A percentile compares a stretch with the other conserved stretches of the same genome.
Conservation (phyloP, 306 rosid species). For the Lupinus albus region DNA sequence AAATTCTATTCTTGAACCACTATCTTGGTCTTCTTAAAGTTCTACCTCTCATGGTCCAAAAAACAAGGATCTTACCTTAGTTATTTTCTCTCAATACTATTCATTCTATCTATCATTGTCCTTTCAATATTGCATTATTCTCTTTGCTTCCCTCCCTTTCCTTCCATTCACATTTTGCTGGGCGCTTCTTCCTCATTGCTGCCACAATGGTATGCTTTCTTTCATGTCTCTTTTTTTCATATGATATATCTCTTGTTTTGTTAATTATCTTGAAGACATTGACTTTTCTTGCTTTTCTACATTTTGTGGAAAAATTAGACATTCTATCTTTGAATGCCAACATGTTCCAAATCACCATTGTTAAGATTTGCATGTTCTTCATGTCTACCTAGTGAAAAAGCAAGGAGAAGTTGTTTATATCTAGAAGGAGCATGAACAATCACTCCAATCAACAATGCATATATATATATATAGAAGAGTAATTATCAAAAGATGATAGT, state of each 20-base stretch:
- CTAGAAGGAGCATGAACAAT: not conserved
- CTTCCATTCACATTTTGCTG: constrained; percentile 44
- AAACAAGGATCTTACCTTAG: constrained; percentile 61
- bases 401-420: not conserved
- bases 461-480: not conserved
- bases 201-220: constrained; percentile 63
- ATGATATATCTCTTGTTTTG: not conserved
- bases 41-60: constrained; percentile 54
- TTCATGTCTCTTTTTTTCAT: not conserved
- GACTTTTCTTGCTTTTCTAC: not conserved
- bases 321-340: constrained; percentile 1
- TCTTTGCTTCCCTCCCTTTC: constrained; percentile 29
- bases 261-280: constrained; percentile 17
- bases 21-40: constrained; percentile 44
- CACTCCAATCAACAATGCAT: not conserved
- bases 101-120: constrained; percentile 41
- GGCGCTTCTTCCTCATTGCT: constrained; percentile 53
- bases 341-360: constrained; percentile 2
- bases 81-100: constrained; percentile 37
- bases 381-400: not conserved
- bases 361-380: not conserved
- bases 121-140: constrained; percentile 42
- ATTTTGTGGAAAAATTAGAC: not conserved
- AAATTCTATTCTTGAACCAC: constrained; percentile 46
- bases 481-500: not conserved